phyloP scores from a whole-genome alignment of 495 filamentous ascomycete genomes.

The Aspergillus avenaceus region DNA sequence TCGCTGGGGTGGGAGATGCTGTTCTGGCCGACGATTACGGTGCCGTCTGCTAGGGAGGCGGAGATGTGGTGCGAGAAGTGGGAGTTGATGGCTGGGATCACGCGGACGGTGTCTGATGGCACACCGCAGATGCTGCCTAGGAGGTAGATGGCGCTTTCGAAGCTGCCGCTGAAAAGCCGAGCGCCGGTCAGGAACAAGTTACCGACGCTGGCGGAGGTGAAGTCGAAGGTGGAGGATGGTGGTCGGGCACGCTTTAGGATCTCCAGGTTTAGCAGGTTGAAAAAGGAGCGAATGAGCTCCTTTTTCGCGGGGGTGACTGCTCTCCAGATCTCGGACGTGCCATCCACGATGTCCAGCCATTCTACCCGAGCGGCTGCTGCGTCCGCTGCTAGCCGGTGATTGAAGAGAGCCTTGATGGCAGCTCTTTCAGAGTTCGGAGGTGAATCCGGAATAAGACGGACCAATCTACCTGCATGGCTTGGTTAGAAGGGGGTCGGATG shows the following conservation, averaged over 20 bases:
- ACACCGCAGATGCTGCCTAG: constrained; percentile 78
- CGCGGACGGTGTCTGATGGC: constrained; percentile 60
- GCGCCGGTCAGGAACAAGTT: constrained; percentile 90
- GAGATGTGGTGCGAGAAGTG: constrained; percentile 94
- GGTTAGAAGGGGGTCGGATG: constrained; percentile 2
- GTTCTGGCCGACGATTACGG: constrained; percentile 85
- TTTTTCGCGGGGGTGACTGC: constrained; percentile 77
- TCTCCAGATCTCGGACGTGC: constrained; percentile 68
- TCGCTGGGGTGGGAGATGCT: constrained; percentile 81
- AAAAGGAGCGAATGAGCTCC: constrained; percentile 85
- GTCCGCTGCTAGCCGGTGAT: constrained; percentile 69
- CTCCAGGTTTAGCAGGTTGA: constrained; percentile 84
- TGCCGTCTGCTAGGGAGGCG: constrained; percentile 71
- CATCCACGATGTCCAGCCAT: constrained; percentile 90
- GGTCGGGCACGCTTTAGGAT: constrained; percentile 80
- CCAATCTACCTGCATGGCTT: constrained; percentile 62
- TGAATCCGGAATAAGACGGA: constrained; percentile 80
- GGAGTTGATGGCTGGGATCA: constrained; percentile 86
- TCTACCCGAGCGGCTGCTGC: constrained; percentile 43
- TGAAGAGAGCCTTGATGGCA: constrained; percentile 78
- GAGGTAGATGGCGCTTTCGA: constrained; percentile 79
- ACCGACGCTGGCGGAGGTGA: constrained; percentile 82
- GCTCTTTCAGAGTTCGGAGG: constrained; percentile 56
- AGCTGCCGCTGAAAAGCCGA: constrained; percentile 74
- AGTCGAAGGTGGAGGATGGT: constrained; percentile 77